These are phyloP conservation scores for Phytomonas serpens DNA, from an alignment of 208 protist genomes.

Conservation along the genomic window DNA sequence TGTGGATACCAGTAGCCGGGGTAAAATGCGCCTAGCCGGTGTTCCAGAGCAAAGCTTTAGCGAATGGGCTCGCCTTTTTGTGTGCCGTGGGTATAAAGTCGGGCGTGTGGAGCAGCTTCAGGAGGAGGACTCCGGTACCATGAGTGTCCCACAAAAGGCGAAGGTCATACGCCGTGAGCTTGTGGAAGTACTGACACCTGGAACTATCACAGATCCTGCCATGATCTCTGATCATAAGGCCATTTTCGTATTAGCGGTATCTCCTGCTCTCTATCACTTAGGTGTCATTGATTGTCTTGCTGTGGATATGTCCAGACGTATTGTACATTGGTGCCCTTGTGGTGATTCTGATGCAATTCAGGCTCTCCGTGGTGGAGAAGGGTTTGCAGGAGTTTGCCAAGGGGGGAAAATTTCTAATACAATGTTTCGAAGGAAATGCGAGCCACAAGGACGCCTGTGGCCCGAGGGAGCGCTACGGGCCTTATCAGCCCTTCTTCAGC, in stretches of 20 bases:
- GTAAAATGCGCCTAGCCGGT: constrained; percentile 90
- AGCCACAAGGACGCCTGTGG: neutral
- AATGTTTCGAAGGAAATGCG: neutral
- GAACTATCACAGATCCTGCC: constrained; percentile 81
- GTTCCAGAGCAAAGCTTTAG: constrained; percentile 90
- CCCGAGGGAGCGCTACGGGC: constrained; percentile 19
- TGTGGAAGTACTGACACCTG: constrained; percentile 85
- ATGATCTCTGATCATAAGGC: constrained; percentile 71
- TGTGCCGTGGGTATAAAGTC: constrained; percentile 90
- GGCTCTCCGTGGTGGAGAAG: neutral
- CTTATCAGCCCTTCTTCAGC: constrained; percentile 55
- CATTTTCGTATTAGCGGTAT: constrained; percentile 59
- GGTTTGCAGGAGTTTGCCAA: neutral
- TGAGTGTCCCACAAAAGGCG: constrained; percentile 15
- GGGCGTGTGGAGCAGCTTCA: constrained; percentile 92
- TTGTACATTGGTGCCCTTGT: constrained; percentile 63
- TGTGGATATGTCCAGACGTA: constrained; percentile 69
- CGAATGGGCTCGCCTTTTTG: constrained; percentile 89
- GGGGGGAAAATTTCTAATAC: constrained; percentile 8
- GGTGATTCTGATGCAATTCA: constrained; percentile 10
- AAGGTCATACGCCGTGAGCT: constrained; percentile 82
- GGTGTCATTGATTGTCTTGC: constrained; percentile 59
- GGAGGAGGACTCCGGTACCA: constrained; percentile 11
- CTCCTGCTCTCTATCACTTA: constrained; percentile 13
- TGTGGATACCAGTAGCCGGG: constrained; percentile 69